These are phyloP conservation scores for Penicillium corylophilum DNA, from an alignment of 2,329 filamentous ascomycete species.

Conservation along the genomic window DNA sequence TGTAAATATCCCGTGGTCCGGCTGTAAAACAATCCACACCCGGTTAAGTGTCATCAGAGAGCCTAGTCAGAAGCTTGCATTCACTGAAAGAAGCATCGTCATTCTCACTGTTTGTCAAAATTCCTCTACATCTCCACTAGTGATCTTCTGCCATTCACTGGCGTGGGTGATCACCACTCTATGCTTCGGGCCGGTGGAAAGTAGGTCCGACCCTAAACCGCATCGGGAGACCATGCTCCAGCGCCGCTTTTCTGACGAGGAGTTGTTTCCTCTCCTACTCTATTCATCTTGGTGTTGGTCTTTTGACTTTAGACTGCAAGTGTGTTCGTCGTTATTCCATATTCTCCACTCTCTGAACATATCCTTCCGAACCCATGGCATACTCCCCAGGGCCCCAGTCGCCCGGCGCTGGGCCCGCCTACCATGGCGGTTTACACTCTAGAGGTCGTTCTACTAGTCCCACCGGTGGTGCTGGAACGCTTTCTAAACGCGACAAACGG, in stretches of 20 bases:
- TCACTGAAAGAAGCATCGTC: no score
- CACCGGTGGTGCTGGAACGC: constrained; percentile 34
- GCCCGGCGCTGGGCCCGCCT: constrained; percentile 16
- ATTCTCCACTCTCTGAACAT: not conserved
- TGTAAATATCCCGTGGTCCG: no score
- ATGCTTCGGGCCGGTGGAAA: constrained; percentile 18
- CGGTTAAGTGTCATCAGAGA: no score
- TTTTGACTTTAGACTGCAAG: not conserved
- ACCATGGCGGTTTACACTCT: constrained; percentile 13
- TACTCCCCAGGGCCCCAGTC: constrained; percentile 22
- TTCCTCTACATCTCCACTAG: no score
- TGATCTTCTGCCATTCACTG: not conserved
- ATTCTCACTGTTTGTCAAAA: not conserved
- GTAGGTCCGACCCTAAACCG: constrained; percentile 22
- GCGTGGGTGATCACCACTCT: not conserved
- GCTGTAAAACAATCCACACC: no score
- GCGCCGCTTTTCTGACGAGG: constrained; percentile 19
- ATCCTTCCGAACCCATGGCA: constrained; percentile 14
- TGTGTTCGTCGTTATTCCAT: not conserved
- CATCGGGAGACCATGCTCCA: constrained; percentile 18
- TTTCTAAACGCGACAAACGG: constrained; percentile 87
- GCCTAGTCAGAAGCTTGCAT: no score
- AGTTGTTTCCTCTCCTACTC: constrained; percentile 4
- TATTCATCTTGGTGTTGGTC: not conserved
- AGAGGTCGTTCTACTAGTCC: constrained; percentile 32